Percentiles rank a stretch among this genome's conserved stretches.
Conservation (phyloP, 2,329 filamentous ascomycete species). For the Dothideomycetes sp. region DNA sequence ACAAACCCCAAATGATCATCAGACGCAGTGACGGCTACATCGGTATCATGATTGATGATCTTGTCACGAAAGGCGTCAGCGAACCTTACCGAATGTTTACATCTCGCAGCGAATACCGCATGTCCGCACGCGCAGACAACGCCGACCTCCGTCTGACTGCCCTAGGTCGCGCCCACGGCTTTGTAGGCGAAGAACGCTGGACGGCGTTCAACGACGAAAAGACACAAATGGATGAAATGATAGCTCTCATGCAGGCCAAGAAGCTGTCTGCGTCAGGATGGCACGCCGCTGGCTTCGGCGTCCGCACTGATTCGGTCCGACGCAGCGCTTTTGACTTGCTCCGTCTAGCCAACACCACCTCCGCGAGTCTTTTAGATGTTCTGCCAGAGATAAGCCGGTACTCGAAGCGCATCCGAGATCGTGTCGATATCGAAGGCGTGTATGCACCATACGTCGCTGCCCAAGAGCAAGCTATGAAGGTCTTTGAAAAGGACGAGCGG, state of each 20-base stretch:
- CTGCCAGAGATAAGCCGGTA: constrained; percentile 49
- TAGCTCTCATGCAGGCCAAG: constrained; percentile 46
- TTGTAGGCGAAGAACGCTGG: constrained; percentile 76
- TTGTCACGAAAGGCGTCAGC: constrained; percentile 90
- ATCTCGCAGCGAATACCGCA: constrained; percentile 85
- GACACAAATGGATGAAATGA: constrained; percentile 56
- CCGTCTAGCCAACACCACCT: constrained; percentile 49
- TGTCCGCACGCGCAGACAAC: constrained; percentile 86
- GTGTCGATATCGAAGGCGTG: constrained; percentile 69
- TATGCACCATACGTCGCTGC: constrained; percentile 79
- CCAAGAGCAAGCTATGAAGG: constrained; percentile 55
- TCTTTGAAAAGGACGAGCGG: constrained; percentile 66
- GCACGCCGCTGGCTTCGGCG: constrained; percentile 57
- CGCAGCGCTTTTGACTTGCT: constrained; percentile 73
- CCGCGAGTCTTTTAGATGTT: constrained; percentile 42
- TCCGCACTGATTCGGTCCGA: constrained; percentile 53
- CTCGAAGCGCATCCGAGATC: constrained; percentile 47
- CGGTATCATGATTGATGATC: constrained; percentile 96
- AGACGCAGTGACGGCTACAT: constrained; percentile 87
- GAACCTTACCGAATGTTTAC: constrained; percentile 99
- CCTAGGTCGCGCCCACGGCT: constrained; percentile 63
- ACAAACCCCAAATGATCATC: constrained; percentile 54
- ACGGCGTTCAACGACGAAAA: constrained; percentile 52
- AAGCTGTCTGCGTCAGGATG: constrained; percentile 53
- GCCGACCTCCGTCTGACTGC: constrained; percentile 78